Evolutionary conservation across 2,329 filamentous ascomycete genomes (phyloP), one percentile per base, ranked within the genome.

Genomic region (Colletotrichum brevisporum): DNA sequence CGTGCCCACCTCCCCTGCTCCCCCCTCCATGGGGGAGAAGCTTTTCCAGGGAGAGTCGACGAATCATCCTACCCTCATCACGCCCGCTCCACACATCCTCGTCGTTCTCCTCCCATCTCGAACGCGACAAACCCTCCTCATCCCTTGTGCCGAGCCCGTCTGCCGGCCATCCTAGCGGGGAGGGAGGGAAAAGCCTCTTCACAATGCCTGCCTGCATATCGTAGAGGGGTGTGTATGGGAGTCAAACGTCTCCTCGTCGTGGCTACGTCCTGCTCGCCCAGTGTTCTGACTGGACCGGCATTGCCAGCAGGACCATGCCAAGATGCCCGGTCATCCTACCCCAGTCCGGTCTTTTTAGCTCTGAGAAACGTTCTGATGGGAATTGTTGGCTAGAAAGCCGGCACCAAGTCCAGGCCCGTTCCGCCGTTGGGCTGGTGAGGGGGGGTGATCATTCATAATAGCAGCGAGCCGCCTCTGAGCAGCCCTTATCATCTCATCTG

Each of bases 61-160:
- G 54, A 64, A 50, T 65, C 61, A 65, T 47, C 48, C n/a, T 57
- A 48, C 47, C 54, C 50, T 16, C 39, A 48, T 59, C 54, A 31
- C 43, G 24, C 18, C 31, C 60, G 56, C 27, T 47, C 16, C 47
- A 8, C 12, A 10, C 2, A 21, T 31, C 27, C 45, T 16, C 45
- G 18, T 60, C 27, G 3, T 31, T 8, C 10, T 31, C 27, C 27
- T 31, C 6, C 45, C 45, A 48, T 21, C 45, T 18, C 26, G 18
- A 55, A 26, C 50, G 55, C 43, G 56, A n/a, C 21, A 24, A 24
- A 24, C 57, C 41, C 2, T 9, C 27, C 27, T 36, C 60, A 54
- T 59, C 65, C 65, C 54, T 64, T 68, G 39, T 54, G 48, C 61
- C 65, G 61, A 59, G 36, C 50, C 53, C 18, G 41, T 43, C 18